Conservation (phyloP, 1,139 yeast species). For the Geotrichum citri-aurantii region DNA sequence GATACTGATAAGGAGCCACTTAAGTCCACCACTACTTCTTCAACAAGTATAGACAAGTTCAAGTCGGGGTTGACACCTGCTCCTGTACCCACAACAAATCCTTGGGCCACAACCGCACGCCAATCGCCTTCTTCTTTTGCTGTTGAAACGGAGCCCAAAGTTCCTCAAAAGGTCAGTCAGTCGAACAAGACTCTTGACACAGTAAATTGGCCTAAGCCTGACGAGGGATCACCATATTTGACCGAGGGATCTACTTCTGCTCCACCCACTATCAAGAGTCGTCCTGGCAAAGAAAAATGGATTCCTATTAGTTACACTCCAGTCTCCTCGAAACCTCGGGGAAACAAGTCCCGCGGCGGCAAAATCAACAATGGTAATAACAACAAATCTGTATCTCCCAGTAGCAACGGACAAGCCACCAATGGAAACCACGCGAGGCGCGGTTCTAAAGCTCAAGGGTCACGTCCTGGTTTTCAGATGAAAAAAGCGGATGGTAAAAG, state of each 20-base stretch:
- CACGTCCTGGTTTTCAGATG: neutral
- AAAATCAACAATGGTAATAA: neutral
- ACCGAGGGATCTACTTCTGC: neutral
- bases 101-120: constrained; percentile 33
- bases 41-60: constrained; percentile 18
- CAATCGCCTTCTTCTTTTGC: constrained; percentile 13
- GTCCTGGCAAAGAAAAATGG: constrained; percentile 14
- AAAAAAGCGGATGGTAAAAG: neutral
- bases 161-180: neutral
- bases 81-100: constrained; percentile 40
- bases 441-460: neutral
- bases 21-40: constrained; percentile 7
- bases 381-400: neutral
- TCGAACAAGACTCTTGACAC: constrained; percentile 16
- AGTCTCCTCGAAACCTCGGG: constrained; percentile 6
- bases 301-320: constrained; percentile 14
- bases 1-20: constrained; percentile 9
- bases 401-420: neutral
- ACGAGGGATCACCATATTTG: constrained; percentile 11
- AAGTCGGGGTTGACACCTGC: constrained; percentile 39
- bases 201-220: constrained; percentile 20
- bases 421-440: neutral
- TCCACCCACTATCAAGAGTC: neutral
- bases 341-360: constrained; percentile 13
- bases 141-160: neutral